Conservation (phyloP, 2,329 filamentous ascomycete genomes). For the Colletotrichum trifolii region DNA sequence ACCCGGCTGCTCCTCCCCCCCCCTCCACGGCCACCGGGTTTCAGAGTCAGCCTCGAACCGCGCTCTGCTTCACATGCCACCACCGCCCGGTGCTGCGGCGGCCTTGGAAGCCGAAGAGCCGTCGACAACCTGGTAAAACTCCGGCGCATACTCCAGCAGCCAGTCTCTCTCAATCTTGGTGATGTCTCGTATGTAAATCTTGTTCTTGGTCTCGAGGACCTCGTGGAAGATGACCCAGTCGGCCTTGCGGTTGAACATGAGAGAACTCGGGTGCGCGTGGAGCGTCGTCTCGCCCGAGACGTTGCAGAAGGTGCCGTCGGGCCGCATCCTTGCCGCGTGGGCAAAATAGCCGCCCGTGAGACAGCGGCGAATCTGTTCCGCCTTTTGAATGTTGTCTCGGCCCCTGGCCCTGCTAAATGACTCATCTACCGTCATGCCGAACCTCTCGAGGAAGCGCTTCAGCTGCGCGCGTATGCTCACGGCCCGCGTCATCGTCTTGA, state of each 20-base stretch:
- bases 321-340: slow-evolving; percentile 92
- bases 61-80: background rate
- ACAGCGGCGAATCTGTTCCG: slow-evolving; percentile 84
- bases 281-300: slow-evolving; percentile 83
- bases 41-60: slow-evolving; percentile 40
- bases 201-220: slow-evolving; percentile 87
- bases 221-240: slow-evolving; percentile 98
- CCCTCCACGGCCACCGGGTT: background rate
- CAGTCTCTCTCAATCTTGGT: slow-evolving; percentile 95
- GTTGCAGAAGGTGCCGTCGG: slow-evolving; percentile 89
- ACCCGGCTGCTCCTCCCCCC: background rate
- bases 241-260: slow-evolving; percentile 96
- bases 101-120: slow-evolving; percentile 24
- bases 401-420: slow-evolving; percentile 50
- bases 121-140: slow-evolving; percentile 76
- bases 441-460: slow-evolving; percentile 86
- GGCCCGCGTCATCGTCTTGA: slow-evolving; percentile 82
- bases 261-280: slow-evolving; percentile 88
- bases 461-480: slow-evolving; percentile 89
- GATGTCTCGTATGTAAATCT: slow-evolving; percentile 90
- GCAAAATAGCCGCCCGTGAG: slow-evolving; percentile 92
- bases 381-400: slow-evolving; percentile 51
- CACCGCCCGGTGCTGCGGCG: background rate
- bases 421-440: slow-evolving; percentile 78
- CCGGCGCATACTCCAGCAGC: slow-evolving; percentile 87